A percentile compares a stretch with the other conserved stretches of the same genome.
phyloP scores from a whole-genome alignment of 495 filamentous ascomycete genomes.

The Daldinia childiae region DNA sequence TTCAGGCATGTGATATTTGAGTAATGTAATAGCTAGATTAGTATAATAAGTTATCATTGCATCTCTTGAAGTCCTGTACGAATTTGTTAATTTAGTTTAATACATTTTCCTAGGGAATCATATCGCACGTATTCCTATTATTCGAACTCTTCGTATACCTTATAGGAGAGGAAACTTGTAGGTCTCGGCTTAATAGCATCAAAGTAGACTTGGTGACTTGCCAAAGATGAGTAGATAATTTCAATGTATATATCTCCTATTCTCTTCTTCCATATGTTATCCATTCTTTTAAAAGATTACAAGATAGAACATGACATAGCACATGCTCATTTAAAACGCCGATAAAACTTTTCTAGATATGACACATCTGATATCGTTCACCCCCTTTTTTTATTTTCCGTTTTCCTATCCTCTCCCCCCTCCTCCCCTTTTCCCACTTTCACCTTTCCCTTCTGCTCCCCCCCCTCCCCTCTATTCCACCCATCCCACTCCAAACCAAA shows the following conservation, averaged over 20 bases:
- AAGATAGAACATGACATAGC: not conserved
- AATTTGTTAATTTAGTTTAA: too few relatives aligned
- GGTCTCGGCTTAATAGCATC: too few relatives aligned
- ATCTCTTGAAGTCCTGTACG: not conserved
- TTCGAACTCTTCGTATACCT: too few relatives aligned
- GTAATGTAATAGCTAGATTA: too few relatives aligned
- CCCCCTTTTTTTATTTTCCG: not conserved
- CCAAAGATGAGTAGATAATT: not conserved
- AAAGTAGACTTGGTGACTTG: too few relatives aligned
- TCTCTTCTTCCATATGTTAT: not conserved
- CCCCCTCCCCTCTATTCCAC: not conserved
- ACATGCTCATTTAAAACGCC: not conserved
- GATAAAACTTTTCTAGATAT: not conserved
- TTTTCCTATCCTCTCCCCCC: not conserved
- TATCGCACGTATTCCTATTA: too few relatives aligned
- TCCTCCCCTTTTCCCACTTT: slow-evolving; percentile 7
- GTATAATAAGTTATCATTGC: not conserved
- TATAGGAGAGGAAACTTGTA: too few relatives aligned
- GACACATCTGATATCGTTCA: not conserved
- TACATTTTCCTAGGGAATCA: too few relatives aligned
- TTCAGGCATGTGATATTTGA: too few relatives aligned
- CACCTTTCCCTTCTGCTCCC: too few relatives aligned
- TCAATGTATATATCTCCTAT: not conserved
- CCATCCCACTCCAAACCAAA: not conserved
- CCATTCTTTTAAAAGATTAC: not conserved